Evolutionary conservation across 2,329 filamentous ascomycete species (phyloP).

Genomic region (Plenodomus tracheiphilus): DNA sequence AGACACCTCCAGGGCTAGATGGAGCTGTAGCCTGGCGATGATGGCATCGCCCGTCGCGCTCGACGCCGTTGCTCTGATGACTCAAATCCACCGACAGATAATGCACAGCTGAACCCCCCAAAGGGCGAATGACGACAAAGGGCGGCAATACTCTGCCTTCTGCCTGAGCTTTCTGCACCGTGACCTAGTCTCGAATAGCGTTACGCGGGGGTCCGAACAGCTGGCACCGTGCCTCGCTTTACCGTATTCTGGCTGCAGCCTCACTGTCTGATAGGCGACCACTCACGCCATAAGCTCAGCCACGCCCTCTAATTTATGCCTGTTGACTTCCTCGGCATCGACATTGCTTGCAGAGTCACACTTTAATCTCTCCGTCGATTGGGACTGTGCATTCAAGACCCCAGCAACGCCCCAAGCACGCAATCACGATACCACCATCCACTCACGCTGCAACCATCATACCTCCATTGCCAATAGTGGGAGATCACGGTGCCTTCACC

Average conservation of each 20-base stretch:
- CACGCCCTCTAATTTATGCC: background rate
- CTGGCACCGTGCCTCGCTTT: slow-evolving; percentile 18
- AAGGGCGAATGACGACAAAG: slow-evolving; percentile 15
- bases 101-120: background rate
- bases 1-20: background rate
- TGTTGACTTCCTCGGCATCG: background rate
- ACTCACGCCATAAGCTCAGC: background rate
- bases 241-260: slow-evolving; percentile 14
- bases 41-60: no score
- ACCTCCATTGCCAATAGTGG: no score
- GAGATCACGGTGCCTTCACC: background rate
- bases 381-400: background rate
- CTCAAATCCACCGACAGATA: background rate
- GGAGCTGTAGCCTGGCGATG: no score
- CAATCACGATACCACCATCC: background rate
- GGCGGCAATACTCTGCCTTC: slow-evolving; percentile 9
- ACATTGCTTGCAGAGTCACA: background rate
- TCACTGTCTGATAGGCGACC: background rate
- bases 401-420: no score
- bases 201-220: slow-evolving; percentile 16
- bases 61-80: background rate
- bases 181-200: slow-evolving; percentile 9
- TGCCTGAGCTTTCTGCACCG: background rate
- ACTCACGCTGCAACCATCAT: background rate
- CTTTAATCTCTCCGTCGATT: background rate